These are phyloP conservation scores for Globisporangium lucens DNA, from an alignment of 352 stramenopile species.

Conservation along the genomic window DNA sequence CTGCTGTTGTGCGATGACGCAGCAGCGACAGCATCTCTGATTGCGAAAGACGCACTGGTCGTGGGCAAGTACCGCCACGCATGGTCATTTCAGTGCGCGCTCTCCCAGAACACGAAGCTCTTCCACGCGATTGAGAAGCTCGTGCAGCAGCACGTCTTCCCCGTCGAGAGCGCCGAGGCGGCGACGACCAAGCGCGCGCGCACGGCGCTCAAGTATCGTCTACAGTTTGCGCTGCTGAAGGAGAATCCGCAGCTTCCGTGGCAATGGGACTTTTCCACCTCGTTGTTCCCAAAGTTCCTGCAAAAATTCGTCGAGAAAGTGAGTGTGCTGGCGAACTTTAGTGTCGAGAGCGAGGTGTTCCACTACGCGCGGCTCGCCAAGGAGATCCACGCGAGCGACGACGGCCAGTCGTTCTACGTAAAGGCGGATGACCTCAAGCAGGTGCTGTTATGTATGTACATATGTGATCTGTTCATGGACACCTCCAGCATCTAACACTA, in stretches of 20 bases:
- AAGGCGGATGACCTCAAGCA: conserved; percentile 64
- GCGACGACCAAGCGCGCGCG: conserved; percentile 30
- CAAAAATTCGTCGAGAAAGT: conserved; percentile 47
- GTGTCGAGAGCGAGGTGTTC: conserved; percentile 61
- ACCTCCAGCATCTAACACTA: too few species aligned
- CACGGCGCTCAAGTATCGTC: conserved; percentile 53
- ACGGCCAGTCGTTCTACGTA: conserved; percentile 38
- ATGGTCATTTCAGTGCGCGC: conserved; percentile 41
- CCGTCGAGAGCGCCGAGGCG: not conserved
- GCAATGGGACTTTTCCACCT: conserved; percentile 38
- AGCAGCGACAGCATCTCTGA: not conserved
- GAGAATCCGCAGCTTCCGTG: conserved; percentile 39
- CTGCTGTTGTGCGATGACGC: conserved; percentile 41
- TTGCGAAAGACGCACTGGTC: conserved; percentile 23
- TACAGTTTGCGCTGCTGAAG: conserved; percentile 70
- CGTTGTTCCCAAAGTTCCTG: conserved; percentile 41
- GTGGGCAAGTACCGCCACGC: conserved; percentile 67
- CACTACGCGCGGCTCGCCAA: conserved; percentile 67
- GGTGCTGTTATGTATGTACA: conserved; percentile 27
- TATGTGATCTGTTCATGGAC: too few species aligned
- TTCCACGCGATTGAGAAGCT: conserved; percentile 37
- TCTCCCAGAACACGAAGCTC: conserved; percentile 24
- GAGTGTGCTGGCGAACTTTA: conserved; percentile 58
- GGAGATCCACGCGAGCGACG: conserved; percentile 34
- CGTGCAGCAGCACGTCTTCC: conserved; percentile 39